Conservation (phyloP, 2,329 filamentous ascomycete genomes). For the Venturia asperata region DNA sequence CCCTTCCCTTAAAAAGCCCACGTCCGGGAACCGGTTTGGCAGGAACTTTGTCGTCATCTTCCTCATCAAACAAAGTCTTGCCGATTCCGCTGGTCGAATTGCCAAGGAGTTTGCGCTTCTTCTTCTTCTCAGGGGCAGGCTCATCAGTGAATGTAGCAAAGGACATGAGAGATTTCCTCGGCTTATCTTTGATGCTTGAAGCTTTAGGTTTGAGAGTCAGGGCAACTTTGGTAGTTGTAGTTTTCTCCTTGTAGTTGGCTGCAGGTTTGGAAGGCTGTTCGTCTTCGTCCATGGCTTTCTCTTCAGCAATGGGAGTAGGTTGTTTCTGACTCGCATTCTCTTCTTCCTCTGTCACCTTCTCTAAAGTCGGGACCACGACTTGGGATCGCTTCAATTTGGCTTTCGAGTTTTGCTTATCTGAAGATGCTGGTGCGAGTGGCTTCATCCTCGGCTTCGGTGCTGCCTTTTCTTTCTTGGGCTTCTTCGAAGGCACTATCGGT, state of each 20-base stretch:
- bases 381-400: constrained; percentile 30
- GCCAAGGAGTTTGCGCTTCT: constrained; percentile 56
- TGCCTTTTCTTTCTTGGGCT: constrained; percentile 21
- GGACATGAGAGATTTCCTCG: constrained; percentile 43
- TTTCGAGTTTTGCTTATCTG: constrained; percentile 40
- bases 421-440: constrained; percentile 38
- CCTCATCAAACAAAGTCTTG: constrained; percentile 62
- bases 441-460: constrained; percentile 32
- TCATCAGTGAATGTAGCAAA: constrained; percentile 37
- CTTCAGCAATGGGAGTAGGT: constrained; percentile 29
- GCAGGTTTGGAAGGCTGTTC: constrained; percentile 21
- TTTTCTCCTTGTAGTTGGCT: constrained; percentile 21
- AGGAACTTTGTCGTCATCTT: constrained; percentile 46
- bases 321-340: constrained; percentile 30
- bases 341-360: constrained; percentile 40
- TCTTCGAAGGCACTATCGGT: constrained; percentile 28
- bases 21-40: constrained; percentile 32
- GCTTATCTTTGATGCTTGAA: constrained; percentile 23
- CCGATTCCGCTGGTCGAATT: constrained; percentile 30
- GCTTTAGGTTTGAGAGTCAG: constrained; percentile 30
- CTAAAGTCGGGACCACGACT: constrained; percentile 32
- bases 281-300: constrained; percentile 31
- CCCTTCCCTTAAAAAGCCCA: constrained; percentile 33
- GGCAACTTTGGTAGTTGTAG: constrained; percentile 16
- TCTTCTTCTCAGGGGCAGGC: constrained; percentile 38